These are phyloP conservation scores for Grammothele lineata DNA, from an alignment of 768 basidiomycete genomes.

Conservation along the genomic window DNA sequence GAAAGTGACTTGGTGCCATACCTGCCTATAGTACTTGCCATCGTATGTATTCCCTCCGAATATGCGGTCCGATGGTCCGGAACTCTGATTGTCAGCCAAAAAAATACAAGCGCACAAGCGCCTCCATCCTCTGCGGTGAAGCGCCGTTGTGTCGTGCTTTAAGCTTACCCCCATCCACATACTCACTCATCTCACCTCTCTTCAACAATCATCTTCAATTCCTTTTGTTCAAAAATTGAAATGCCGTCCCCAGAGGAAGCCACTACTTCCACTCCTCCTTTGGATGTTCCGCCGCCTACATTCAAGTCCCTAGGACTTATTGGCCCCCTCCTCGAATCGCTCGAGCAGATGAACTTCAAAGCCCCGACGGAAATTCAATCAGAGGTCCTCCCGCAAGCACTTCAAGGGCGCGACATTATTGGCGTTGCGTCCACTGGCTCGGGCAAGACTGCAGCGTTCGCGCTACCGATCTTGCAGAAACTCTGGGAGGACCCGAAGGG, in stretches of 20 bases:
- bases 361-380: slow-evolving; percentile 89
- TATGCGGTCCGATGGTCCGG: no score
- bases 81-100: no score
- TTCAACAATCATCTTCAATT: no score
- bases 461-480: slow-evolving; percentile 91
- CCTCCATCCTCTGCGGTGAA: no score
- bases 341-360: slow-evolving; percentile 77
- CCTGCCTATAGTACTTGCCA: no score
- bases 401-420: slow-evolving; percentile 92
- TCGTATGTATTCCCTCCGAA: no score
- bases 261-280: slow-evolving; percentile 34
- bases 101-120: no score
- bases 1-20: no score
- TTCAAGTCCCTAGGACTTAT: slow-evolving; percentile 89
- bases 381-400: slow-evolving; percentile 79
- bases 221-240: slow-evolving; percentile 2
- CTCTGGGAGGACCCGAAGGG: slow-evolving; percentile 95
- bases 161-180: no score
- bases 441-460: slow-evolving; percentile 97
- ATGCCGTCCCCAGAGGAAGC: slow-evolving; percentile 71
- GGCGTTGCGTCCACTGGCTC: slow-evolving; percentile 98
- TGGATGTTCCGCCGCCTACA: slow-evolving; percentile 33
- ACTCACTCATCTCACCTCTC: no score
- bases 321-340: slow-evolving; percentile 81
- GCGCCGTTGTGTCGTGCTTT: no score